phyloP scores from a whole-genome alignment of 768 basidiomycete genomes.

The Lentinula raphanica region DNA sequence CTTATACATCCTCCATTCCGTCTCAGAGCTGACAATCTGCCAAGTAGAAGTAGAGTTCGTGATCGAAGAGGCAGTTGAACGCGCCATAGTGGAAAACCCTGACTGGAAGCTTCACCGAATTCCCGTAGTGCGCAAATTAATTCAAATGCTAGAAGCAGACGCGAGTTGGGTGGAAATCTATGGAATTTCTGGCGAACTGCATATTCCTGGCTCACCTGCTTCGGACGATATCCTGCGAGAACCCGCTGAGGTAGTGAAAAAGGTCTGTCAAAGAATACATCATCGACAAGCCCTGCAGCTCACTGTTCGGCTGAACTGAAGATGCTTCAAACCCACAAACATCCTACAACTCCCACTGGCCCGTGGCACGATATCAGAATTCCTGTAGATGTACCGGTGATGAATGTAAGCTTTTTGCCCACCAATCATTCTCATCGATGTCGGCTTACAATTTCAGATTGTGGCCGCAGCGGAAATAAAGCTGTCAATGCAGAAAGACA shows the following conservation, averaged over 20 bases:
- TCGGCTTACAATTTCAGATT: constrained; percentile 42
- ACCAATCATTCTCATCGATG: not conserved
- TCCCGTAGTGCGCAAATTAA: constrained; percentile 41
- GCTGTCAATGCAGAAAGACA: constrained; percentile 41
- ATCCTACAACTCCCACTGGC: constrained; percentile 32
- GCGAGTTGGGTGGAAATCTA: constrained; percentile 68
- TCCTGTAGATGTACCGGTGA: constrained; percentile 79
- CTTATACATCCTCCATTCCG: not conserved
- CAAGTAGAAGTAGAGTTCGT: constrained; percentile 61
- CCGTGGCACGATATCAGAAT: constrained; percentile 75
- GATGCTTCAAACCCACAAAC: constrained; percentile 40
- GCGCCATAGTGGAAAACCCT: constrained; percentile 32
- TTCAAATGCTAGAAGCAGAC: constrained; percentile 58
- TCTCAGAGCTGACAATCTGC: not conserved
- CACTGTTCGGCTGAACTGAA: constrained; percentile 11
- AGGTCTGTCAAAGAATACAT: constrained; percentile 18
- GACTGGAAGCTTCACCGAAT: constrained; percentile 33
- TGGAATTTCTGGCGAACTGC: constrained; percentile 63
- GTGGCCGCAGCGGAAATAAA: constrained; percentile 54
- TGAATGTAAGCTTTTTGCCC: constrained; percentile 54
- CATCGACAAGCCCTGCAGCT: not conserved
- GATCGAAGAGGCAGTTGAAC: constrained; percentile 45
- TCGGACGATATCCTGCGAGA: constrained; percentile 25
- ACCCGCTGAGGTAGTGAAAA: constrained; percentile 26
- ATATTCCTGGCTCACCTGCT: constrained; percentile 41